phyloP scores from a whole-genome alignment of 306 rosid species.

The Cucurbita ficifolia region DNA sequence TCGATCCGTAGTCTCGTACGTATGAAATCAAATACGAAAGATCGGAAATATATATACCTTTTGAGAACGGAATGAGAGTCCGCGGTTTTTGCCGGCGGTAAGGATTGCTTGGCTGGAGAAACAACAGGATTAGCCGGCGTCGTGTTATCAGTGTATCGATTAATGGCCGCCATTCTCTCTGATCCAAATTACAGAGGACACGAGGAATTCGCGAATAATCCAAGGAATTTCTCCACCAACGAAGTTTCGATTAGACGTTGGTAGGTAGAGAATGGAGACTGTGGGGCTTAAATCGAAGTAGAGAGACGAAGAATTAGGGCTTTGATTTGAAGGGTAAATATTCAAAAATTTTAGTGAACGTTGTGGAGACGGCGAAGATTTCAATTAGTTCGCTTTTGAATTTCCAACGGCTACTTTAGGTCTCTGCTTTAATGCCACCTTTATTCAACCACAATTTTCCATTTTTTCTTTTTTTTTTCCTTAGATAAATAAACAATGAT shows the following conservation, averaged over 20 bases:
- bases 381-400: not conserved
- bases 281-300: slow-evolving; percentile 10
- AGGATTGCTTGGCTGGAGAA: slow-evolving; percentile 29
- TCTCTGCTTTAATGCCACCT: not conserved
- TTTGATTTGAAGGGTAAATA: not conserved
- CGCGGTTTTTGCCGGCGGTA: slow-evolving; percentile 33
- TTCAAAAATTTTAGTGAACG: slow-evolving; percentile 24
- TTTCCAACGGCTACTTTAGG: slow-evolving; percentile 29
- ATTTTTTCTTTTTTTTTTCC: too few relatives aligned
- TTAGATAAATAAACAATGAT: too few relatives aligned
- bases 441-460: too few relatives aligned
- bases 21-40: not conserved
- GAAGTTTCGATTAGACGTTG: not conserved
- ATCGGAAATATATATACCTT: slow-evolving; percentile 20
- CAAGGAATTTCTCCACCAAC: not conserved
- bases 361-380: slow-evolving; percentile 5
- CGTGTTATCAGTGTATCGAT: slow-evolving; percentile 30
- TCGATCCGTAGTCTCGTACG: not conserved
- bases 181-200: not conserved
- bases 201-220: not conserved
- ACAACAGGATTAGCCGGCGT: slow-evolving; percentile 16
- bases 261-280: not conserved
- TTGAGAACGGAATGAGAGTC: slow-evolving; percentile 82
- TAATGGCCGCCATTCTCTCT: slow-evolving; percentile 38
- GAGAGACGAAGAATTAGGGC: slow-evolving; percentile 10